These are phyloP conservation scores for Striga asiatica DNA, from an alignment of 257 asterid genomes.

Conservation along the genomic window DNA sequence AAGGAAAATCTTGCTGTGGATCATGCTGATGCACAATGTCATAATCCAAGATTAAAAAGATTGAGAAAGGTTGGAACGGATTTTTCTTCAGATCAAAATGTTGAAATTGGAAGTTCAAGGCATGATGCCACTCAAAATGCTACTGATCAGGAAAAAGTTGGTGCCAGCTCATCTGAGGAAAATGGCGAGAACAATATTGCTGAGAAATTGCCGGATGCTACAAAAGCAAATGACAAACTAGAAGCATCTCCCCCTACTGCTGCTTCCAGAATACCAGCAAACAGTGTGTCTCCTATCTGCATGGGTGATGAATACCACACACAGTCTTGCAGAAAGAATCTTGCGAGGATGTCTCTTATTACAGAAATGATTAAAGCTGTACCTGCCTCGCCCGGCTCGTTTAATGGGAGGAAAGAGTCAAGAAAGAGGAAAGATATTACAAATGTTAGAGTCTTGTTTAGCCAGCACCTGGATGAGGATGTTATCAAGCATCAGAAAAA, in stretches of 20 bases:
- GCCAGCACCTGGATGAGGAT: conserved; percentile 82
- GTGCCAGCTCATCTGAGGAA: conserved; percentile 12
- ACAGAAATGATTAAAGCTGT: conserved; percentile 39
- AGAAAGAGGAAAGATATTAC: conserved; percentile 77
- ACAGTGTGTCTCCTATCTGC: conserved; percentile 67
- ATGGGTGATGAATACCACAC: conserved; percentile 87
- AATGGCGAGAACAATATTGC: conserved; percentile 18
- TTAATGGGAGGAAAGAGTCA: conserved; percentile 29
- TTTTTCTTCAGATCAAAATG: neutral
- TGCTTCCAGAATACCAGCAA: conserved; percentile 26
- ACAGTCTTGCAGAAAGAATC: conserved; percentile 58
- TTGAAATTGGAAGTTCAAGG: conserved; percentile 9
- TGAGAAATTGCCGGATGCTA: conserved; percentile 20
- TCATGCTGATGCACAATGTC: conserved; percentile 17
- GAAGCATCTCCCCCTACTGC: conserved; percentile 55
- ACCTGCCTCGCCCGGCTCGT: conserved; percentile 21
- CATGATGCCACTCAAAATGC: conserved; percentile 13
- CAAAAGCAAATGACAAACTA: conserved; percentile 19
- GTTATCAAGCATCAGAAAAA: conserved; percentile 65
- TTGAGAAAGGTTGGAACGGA: conserved; percentile 17
- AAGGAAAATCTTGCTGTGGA: conserved; percentile 16
- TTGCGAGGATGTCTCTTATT: conserved; percentile 32
- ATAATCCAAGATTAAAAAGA: conserved; percentile 28
- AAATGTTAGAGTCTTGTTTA: conserved; percentile 63
- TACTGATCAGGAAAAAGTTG: conserved; percentile 18